phyloP scores from a whole-genome alignment of 345 rosid species.

The Eutrema heterophyllum region DNA sequence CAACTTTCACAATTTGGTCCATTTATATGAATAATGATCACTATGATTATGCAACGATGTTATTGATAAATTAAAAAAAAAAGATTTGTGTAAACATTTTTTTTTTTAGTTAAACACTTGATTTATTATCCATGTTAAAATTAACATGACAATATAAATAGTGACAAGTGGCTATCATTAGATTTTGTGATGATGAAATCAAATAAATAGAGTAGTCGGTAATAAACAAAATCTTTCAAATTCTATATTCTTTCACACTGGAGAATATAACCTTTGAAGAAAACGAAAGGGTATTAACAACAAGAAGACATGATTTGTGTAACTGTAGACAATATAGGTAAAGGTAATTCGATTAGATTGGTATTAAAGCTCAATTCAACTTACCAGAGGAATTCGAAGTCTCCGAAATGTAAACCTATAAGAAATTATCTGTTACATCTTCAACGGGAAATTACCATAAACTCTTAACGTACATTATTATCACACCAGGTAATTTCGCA shows the following conservation, averaged over 20 bases:
- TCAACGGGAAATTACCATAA: neutral
- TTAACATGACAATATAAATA: neutral
- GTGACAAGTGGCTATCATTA: neutral
- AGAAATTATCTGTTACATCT: neutral
- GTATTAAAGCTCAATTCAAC: neutral
- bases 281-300: neutral
- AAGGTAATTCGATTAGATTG: neutral
- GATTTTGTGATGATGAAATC: neutral
- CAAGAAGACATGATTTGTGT: neutral
- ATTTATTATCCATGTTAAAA: neutral
- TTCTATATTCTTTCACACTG: neutral
- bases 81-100: too few relatives aligned
- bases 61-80: neutral
- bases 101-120: neutral
- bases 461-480: neutral
- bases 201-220: neutral
- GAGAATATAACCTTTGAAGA: constrained; percentile 6
- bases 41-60: neutral
- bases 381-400: neutral
- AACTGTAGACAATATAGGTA: neutral
- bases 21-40: neutral
- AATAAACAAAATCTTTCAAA: neutral
- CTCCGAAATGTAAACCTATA: neutral
- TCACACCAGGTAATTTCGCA: neutral
- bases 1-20: constrained; percentile 12